Evolutionary conservation across 495 filamentous ascomycete species (phyloP), one percentile per base, ranked within the genome.

Genomic region (Aspergillus campestris): DNA sequence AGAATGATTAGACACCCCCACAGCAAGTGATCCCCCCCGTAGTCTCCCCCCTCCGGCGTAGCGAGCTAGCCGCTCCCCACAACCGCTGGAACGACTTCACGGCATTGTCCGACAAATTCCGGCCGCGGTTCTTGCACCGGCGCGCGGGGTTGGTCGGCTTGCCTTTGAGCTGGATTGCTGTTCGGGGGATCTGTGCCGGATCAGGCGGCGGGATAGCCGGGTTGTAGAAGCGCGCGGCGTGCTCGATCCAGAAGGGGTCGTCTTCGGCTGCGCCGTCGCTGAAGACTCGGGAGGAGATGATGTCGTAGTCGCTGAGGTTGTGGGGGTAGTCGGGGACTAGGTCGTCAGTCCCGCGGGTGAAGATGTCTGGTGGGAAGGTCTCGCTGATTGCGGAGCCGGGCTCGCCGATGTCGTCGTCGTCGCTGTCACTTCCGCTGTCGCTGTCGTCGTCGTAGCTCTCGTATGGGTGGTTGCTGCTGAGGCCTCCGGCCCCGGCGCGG

Each of bases 351-450:
- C 18, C 18, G 4, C 18, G 18, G 18, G 18, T 24, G 18, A 24
- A 24, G 18, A 24, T 24, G 18, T 24, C 18, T 24, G 18, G 18
- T 24, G 18, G 18, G 18, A 24, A 24, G 18, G 18, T 24, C 15
- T 61, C 59, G 44, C 56, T 58, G 48, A 68, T 56, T 2, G 62
- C 58, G 3, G 59, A 61, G 12, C 65, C 65, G 1, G 65, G 65
- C 43, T 70, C 66, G 38, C 66, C 66, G 13, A 70, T 59, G 8
- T 69, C 32, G 5, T 34, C 32, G 5, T 34, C 32, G 32, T 34
- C 32, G 32, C 12, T 34, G 32, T 34, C 12, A 4, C 18, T 24
- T 24, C 18, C 32, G 12, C 12, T 12, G 5, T 34, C 53, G 31
- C 35, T 45, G 34, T 52, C 49, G 31, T 55, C 31, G 7, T 50